These are phyloP conservation scores for Aleurites moluccanus DNA, from an alignment of 441 rosid species.

Conservation along the genomic window DNA sequence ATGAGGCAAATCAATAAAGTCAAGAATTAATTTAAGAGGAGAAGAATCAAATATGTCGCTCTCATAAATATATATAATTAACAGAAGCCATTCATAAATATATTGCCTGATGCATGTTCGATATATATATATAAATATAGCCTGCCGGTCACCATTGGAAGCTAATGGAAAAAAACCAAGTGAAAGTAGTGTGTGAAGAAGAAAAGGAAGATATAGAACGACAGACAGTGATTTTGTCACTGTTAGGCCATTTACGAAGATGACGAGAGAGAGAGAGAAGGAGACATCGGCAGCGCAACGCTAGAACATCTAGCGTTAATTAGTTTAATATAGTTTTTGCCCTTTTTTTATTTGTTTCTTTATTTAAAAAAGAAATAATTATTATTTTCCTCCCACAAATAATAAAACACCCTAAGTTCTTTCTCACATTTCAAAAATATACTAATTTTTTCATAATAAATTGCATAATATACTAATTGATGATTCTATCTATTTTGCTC, in stretches of 20 bases:
- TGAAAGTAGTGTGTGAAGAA: not conserved
- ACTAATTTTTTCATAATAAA: too few species aligned
- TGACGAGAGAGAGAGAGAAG: slow-evolving; percentile 27
- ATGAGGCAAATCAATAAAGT: not conserved
- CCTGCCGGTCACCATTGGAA: slow-evolving; percentile 2
- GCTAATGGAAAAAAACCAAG: not conserved
- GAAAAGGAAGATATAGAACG: slow-evolving; percentile 9
- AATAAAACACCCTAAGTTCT: too few species aligned
- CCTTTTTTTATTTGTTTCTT: too few species aligned
- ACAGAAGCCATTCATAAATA: not conserved
- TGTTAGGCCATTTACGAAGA: slow-evolving; percentile 29
- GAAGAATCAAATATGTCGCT: slow-evolving; percentile 4
- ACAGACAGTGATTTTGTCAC: slow-evolving; percentile 28
- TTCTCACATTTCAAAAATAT: too few species aligned
- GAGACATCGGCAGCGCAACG: not conserved
- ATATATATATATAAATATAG: too few species aligned
- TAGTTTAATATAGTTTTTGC: too few species aligned
- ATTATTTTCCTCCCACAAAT: too few species aligned
- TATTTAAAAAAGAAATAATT: too few species aligned
- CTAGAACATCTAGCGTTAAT: too few species aligned
- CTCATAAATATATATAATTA: not conserved
- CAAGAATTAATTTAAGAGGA: not conserved
- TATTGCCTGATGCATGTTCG: too few species aligned
- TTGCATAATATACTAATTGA: too few species aligned
- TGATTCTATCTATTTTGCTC: too few species aligned